Conservation (phyloP, 305 asterid species). For the Withania somnifera region DNA sequence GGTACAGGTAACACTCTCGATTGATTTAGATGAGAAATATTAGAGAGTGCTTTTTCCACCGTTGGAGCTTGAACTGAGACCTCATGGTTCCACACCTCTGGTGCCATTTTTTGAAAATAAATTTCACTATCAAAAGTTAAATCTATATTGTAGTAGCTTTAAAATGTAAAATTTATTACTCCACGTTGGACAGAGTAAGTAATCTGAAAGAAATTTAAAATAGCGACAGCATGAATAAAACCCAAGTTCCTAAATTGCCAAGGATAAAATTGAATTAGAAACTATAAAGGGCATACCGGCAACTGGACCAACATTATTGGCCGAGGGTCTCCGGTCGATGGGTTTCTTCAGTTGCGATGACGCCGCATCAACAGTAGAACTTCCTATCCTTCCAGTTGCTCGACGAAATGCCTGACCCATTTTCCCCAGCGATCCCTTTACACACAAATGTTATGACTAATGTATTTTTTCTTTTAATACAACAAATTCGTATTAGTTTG, state of each 20-base stretch:
- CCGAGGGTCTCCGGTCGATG: slow-evolving; percentile 20
- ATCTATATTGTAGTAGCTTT: background rate
- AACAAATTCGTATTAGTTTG: no score
- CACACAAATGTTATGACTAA: background rate
- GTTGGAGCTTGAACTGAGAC: background rate
- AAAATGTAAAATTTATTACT: no score
- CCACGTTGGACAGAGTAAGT: background rate
- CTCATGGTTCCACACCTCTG: background rate
- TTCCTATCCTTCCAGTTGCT: slow-evolving; percentile 63
- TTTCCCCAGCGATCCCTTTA: background rate
- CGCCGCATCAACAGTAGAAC: slow-evolving; percentile 32
- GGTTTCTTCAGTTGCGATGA: slow-evolving; percentile 42
- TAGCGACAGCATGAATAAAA: background rate
- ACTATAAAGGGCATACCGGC: slow-evolving; percentile 26
- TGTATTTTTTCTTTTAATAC: no score
- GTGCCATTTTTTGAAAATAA: background rate
- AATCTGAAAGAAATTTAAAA: background rate
- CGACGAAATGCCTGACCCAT: slow-evolving; percentile 98
- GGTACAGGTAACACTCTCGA: background rate
- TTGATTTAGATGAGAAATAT: background rate
- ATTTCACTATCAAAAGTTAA: background rate
- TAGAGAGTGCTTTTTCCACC: background rate
- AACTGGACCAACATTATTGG: slow-evolving; percentile 18
- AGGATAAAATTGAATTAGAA: background rate
- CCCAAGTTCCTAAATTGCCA: background rate